Evolutionary conservation across 2,329 filamentous ascomycete genomes (phyloP), one percentile per base, ranked within the genome.

Genomic region (Nigrograna mackinnonii): DNA sequence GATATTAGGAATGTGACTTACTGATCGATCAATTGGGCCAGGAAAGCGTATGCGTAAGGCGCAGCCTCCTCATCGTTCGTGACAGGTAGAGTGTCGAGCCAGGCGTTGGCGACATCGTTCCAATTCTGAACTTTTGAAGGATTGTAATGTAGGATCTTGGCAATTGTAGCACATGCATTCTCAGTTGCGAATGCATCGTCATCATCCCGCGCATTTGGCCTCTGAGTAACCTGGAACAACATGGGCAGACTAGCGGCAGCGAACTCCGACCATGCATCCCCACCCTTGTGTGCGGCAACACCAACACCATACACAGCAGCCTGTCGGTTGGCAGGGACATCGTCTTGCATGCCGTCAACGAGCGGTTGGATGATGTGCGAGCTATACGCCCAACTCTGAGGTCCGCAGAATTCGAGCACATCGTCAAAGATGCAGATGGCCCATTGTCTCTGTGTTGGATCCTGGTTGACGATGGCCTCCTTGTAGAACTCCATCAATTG

Each of bases 341-440:
- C 73, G 59, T 97, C 92, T 58, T 83, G 83, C 76, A 96, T 89
- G 33, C 94, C 94, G 46, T 88, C 84, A 34, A 95, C 79, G 28
- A 99, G 80, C 9, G 94, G 91, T 58, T 91, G 84, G 43, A 91
- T 84, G 58, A 99, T 96, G 62, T 91, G 85, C 55, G 85, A 82
- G 61, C 86, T 85, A 67, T 95, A 99, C 53, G 86, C 84, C 76
- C 87, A 92, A 58, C 89, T 95, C 56, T 95, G 85, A 0, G 86
- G 80, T 1, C 92, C 91, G 66, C 91, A 97, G 75, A 97, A 99
- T 68, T 99, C 94, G 24, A 99, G 80, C 24, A 99, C 92, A 67
- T 99, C 94, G 62, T 99, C 94, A 78, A 96, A 90, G 57, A 99
- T 96, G 76, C 94, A 99, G 40, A 99, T 80, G n/a, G 91, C 92